phyloP scores from a whole-genome alignment of 306 rosid genomes.

The Lathyrus sativus region DNA sequence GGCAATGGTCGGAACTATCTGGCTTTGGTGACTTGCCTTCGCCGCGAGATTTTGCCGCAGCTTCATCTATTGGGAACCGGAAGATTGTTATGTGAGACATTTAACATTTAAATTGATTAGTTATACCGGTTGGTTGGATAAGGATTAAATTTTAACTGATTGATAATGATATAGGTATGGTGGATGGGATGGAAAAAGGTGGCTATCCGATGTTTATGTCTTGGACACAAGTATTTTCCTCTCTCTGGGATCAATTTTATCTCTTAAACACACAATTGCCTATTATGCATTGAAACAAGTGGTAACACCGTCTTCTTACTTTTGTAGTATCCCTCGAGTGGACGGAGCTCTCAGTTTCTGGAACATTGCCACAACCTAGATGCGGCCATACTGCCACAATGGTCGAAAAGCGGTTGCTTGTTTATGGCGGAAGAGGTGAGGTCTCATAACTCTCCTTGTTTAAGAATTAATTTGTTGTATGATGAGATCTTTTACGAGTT shows the following conservation, averaged over 20 bases:
- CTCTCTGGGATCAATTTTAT: slow-evolving; percentile 26
- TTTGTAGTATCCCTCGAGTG: slow-evolving; percentile 84
- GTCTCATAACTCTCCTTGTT: slow-evolving; percentile 31
- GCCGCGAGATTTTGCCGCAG: slow-evolving; percentile 89
- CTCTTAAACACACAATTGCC: not conserved
- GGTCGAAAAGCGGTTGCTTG: slow-evolving; percentile 89
- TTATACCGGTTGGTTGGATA: slow-evolving; percentile 2
- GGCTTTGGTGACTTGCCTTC: slow-evolving; percentile 96
- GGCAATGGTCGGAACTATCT: slow-evolving; percentile 99
- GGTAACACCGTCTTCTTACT: slow-evolving; percentile 36
- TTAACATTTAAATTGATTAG: not conserved
- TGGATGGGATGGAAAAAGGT: slow-evolving; percentile 99
- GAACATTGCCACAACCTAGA: slow-evolving; percentile 88
- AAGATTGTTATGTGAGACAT: slow-evolving; percentile 85
- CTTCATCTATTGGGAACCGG: slow-evolving; percentile 85
- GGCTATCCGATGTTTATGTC: slow-evolving; percentile 92
- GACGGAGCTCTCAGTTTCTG: slow-evolving; percentile 82
- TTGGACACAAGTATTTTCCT: slow-evolving; percentile 80
- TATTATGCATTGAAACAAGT: slow-evolving; percentile 35
- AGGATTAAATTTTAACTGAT: slow-evolving; percentile 23
- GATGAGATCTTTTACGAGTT: not conserved
- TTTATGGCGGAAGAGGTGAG: slow-evolving; percentile 95
- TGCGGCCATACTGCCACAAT: slow-evolving; percentile 93
- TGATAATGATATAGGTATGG: slow-evolving; percentile 72
- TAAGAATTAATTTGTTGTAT: slow-evolving; percentile 23